These are phyloP conservation scores for Kazachstania africana DNA, from an alignment of 805 yeast genomes.

Conservation along the genomic window DNA sequence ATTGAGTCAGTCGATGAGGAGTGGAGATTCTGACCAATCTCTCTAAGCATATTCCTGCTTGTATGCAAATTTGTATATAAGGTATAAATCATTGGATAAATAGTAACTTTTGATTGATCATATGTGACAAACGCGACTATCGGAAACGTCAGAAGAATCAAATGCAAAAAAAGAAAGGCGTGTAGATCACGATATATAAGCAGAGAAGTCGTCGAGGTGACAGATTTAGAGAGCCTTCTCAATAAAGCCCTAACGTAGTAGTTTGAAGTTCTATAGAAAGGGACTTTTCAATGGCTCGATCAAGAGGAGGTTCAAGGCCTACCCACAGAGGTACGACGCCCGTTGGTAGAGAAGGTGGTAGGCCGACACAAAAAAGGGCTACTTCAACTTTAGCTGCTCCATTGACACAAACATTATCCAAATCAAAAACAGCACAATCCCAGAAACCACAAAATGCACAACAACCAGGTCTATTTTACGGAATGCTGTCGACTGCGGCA, in stretches of 20 bases:
- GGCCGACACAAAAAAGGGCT: conserved; percentile 44
- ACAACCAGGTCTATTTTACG: conserved; percentile 84
- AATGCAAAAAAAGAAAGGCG: too few species aligned
- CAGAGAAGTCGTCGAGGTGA: too few species aligned
- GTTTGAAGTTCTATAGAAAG: too few species aligned
- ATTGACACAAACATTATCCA: conserved; percentile 54
- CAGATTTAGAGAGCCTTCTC: too few species aligned
- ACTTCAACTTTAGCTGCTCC: conserved; percentile 71
- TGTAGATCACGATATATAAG: too few species aligned
- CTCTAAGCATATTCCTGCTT: too few species aligned
- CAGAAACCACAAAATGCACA: conserved; percentile 24
- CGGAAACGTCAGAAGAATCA: too few species aligned
- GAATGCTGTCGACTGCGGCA: conserved; percentile 98
- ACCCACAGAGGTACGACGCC: conserved; percentile 33
- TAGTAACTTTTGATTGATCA: too few species aligned
- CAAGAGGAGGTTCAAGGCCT: conserved; percentile 32
- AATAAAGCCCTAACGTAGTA: too few species aligned
- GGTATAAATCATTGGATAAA: background rate
- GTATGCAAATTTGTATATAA: background rate
- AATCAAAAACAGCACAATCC: conserved; percentile 44
- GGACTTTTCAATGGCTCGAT: conserved; percentile 44
- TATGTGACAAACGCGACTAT: too few species aligned
- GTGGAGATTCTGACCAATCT: conserved; percentile 56
- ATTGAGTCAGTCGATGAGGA: conserved; percentile 78
- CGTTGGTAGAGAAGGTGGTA: conserved; percentile 1